Evolutionary conservation across 148 eudicot species (phyloP).

Genomic region (Arbutus unedo): DNA sequence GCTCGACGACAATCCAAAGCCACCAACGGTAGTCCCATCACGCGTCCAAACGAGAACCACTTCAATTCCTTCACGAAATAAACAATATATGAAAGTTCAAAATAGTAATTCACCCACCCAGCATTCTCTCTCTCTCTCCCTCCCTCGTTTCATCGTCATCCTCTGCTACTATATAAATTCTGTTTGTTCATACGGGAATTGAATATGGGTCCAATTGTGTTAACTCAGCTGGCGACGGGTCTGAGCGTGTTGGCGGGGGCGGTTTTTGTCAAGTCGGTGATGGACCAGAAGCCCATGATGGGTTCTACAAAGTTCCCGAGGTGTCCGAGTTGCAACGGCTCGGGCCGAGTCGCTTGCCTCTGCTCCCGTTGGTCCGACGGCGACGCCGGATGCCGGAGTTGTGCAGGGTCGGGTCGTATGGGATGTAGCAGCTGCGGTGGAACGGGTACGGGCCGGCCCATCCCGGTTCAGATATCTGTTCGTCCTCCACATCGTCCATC

Average conservation of each 20-base stretch:
- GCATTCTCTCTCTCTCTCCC: not conserved
- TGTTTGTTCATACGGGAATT: not conserved
- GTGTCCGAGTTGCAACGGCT: conserved; percentile 77
- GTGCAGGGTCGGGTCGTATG: conserved; percentile 73
- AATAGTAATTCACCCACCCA: too few relatives aligned
- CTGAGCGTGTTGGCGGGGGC: conserved; percentile 80
- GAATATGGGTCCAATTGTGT: conserved; percentile 63
- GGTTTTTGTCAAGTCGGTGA: conserved; percentile 55
- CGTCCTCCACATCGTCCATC: conserved; percentile 27
- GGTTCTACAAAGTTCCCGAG: conserved; percentile 59
- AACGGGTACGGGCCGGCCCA: conserved; percentile 75
- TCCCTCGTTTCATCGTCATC: not conserved
- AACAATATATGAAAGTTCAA: too few relatives aligned
- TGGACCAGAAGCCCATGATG: conserved; percentile 62
- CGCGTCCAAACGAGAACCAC: conserved; percentile 21
- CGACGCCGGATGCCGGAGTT: conserved; percentile 68
- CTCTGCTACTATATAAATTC: not conserved
- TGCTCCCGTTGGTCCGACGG: conserved; percentile 92
- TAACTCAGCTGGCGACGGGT: conserved; percentile 81
- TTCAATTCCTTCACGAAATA: not conserved
- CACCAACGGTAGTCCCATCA: not conserved
- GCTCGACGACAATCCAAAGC: not conserved
- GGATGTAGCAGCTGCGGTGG: conserved; percentile 84
- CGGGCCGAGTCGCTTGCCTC: conserved; percentile 71
- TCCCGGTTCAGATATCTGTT: conserved; percentile 52